These are phyloP conservation scores for Epicoccum nigrum DNA, from an alignment of 2,329 filamentous ascomycete species.

Conservation along the genomic window DNA sequence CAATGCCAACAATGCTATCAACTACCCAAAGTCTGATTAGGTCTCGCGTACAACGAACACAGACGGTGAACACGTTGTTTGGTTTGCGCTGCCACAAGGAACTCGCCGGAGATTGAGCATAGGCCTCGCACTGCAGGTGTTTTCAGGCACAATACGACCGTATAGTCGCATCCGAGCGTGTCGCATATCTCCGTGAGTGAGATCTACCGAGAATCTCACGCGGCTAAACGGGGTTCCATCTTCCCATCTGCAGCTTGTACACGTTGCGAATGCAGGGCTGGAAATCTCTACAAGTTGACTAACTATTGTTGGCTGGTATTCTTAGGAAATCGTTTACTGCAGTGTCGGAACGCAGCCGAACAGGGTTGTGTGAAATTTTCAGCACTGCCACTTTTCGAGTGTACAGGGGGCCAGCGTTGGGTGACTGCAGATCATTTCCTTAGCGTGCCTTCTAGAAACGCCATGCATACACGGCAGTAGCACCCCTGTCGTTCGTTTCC, in stretches of 20 bases:
- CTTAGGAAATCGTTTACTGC: constrained; percentile 17
- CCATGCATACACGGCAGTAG: constrained; percentile 17
- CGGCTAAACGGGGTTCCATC: background rate
- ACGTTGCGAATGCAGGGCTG: constrained; percentile 16
- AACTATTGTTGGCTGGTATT: constrained; percentile 27
- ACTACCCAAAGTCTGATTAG: constrained; percentile 2
- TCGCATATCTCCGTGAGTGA: constrained; percentile 15
- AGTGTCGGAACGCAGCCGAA: constrained; percentile 34
- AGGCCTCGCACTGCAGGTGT: constrained; percentile 7
- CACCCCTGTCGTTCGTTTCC: constrained; percentile 23
- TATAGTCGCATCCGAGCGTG: constrained; percentile 12
- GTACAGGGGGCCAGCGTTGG: constrained; percentile 6
- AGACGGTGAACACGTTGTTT: constrained; percentile 7
- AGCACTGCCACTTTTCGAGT: constrained; percentile 15
- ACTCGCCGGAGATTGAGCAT: constrained; percentile 10
- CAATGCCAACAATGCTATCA: constrained; percentile 3
- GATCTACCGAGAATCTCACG: constrained; percentile 3
- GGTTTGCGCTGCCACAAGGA: background rate
- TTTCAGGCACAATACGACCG: constrained; percentile 9
- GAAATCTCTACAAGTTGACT: constrained; percentile 12
- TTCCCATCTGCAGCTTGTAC: constrained; percentile 5
- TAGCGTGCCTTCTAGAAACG: constrained; percentile 26
- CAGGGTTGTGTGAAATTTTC: constrained; percentile 23
- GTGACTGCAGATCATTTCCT: constrained; percentile 24
- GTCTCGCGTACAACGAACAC: background rate